Evolutionary conservation across 306 rosid species (phyloP).

Genomic region (Albizia julibrissin): DNA sequence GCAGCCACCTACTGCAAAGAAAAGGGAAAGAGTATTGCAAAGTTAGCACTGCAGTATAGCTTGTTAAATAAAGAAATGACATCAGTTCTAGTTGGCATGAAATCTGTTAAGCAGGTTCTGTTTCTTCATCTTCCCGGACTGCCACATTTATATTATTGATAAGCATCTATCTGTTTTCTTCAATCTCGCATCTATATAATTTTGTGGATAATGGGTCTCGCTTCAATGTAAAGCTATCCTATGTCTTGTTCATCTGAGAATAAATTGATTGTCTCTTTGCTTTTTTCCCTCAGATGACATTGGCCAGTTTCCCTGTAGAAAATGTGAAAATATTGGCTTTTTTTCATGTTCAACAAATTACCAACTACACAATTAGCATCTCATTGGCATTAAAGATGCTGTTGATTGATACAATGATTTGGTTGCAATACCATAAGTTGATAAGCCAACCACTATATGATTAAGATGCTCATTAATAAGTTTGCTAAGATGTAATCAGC

Average conservation of each 20-base stretch:
- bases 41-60: constrained; percentile 95
- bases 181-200: neutral
- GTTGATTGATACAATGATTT: neutral
- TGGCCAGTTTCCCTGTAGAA: constrained; percentile 14
- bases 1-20: constrained; percentile 70
- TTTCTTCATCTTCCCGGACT: constrained; percentile 30
- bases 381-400: neutral
- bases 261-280: constrained; percentile 15
- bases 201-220: constrained; percentile 22
- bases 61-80: constrained; percentile 83
- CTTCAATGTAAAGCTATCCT: constrained; percentile 23
- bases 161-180: constrained; percentile 2
- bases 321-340: neutral
- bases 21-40: constrained; percentile 80
- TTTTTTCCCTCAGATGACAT: constrained; percentile 2
- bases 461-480: constrained; percentile 12
- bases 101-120: constrained; percentile 71
- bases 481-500: constrained; percentile 6
- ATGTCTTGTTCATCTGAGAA: constrained; percentile 2
- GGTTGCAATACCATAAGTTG: neutral
- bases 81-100: constrained; percentile 93
- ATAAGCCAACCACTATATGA: neutral
- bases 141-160: constrained; percentile 19
- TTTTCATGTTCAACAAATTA: neutral
- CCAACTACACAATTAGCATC: neutral